Conservation (phyloP, 1,139 yeast species). For the Pichia sp. region DNA sequence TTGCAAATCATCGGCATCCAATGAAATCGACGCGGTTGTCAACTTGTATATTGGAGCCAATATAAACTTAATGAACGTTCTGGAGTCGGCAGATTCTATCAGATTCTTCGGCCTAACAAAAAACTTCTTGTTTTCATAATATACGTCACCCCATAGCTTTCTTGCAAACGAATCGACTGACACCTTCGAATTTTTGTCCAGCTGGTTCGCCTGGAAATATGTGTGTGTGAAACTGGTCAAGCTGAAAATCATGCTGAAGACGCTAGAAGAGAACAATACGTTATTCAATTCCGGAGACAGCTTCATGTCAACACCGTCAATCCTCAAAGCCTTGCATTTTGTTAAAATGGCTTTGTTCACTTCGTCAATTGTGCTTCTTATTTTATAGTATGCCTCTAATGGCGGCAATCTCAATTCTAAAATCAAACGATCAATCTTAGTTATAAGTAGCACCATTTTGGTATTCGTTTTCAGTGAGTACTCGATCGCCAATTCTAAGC, state of each 20-base stretch:
- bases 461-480: slow-evolving; percentile 40
- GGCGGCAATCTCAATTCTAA: slow-evolving; percentile 74
- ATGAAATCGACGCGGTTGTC: slow-evolving; percentile 51
- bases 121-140: slow-evolving; percentile 44
- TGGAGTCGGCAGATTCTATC: slow-evolving; percentile 21
- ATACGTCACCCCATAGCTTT: slow-evolving; percentile 74
- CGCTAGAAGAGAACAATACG: slow-evolving; percentile 67
- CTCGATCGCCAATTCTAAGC: slow-evolving; percentile 41
- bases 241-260: slow-evolving; percentile 55
- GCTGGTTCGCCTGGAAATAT: slow-evolving; percentile 32
- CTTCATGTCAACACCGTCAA: slow-evolving; percentile 22
- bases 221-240: slow-evolving; percentile 54
- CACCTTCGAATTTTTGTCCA: slow-evolving; percentile 4
- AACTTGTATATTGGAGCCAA: slow-evolving; percentile 78
- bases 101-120: slow-evolving; percentile 28
- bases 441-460: slow-evolving; percentile 56
- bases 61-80: slow-evolving; percentile 64
- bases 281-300: slow-evolving; percentile 61
- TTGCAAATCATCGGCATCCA: slow-evolving; percentile 36
- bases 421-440: slow-evolving; percentile 76
- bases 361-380: slow-evolving; percentile 53
- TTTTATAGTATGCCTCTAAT: slow-evolving; percentile 60
- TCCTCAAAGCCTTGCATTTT: not conserved
- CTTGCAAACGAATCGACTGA: slow-evolving; percentile 39
- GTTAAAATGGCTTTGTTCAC: slow-evolving; percentile 45